These are phyloP conservation scores for Globisporangium polare DNA, from an alignment of 352 stramenopile species.

Conservation along the genomic window DNA sequence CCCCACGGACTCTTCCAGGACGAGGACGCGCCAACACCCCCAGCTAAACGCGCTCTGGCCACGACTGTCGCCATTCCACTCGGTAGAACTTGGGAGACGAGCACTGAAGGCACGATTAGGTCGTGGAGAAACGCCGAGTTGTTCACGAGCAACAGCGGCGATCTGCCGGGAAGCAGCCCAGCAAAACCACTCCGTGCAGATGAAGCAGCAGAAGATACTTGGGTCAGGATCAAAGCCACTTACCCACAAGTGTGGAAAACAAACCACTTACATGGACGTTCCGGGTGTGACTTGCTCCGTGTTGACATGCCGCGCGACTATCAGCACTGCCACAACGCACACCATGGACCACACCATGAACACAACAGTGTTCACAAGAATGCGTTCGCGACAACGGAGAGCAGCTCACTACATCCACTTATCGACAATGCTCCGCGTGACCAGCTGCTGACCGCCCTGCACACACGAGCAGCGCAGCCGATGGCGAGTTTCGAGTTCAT, in stretches of 20 bases:
- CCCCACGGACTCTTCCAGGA: too few relatives aligned
- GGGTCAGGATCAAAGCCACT: too few relatives aligned
- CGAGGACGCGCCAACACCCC: too few relatives aligned
- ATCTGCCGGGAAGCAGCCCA: background rate
- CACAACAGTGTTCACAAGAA: too few relatives aligned
- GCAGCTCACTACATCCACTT: background rate
- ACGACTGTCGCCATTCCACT: constrained; percentile 15
- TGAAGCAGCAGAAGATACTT: background rate
- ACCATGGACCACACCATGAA: too few relatives aligned
- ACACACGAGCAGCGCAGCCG: constrained; percentile 11
- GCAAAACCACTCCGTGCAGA: background rate
- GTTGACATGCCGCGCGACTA: constrained; percentile 10
- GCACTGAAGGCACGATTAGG: constrained; percentile 16
- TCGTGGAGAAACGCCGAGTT: constrained; percentile 13
- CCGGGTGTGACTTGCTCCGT: constrained; percentile 10
- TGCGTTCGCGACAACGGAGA: too few relatives aligned
- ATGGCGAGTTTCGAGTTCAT: too few relatives aligned
- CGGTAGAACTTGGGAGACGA: constrained; percentile 20
- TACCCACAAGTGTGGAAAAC: background rate
- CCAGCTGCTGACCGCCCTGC: constrained; percentile 6
- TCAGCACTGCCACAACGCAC: constrained; percentile 3
- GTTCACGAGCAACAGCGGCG: constrained; percentile 3
- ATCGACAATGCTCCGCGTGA: constrained; percentile 12
- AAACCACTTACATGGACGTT: constrained; percentile 7
- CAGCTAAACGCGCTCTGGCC: constrained; percentile 10